Base-by-base conservation (phyloP, 495 filamentous ascomycete species). In the Daldinia childiae region DNA sequence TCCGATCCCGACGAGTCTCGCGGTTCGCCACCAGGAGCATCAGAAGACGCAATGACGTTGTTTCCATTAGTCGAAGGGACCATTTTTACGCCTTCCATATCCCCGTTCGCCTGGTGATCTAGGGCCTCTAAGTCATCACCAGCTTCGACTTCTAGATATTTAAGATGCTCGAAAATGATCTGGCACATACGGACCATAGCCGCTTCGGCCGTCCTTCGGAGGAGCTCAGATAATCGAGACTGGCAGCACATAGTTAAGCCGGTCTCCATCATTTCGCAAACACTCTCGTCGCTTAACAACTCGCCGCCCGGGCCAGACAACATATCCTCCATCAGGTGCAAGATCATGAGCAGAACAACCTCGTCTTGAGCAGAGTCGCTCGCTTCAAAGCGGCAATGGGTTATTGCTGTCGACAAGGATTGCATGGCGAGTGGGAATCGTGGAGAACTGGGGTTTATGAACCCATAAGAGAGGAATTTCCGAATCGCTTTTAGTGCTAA, bases 211-310 rank as follows among this genome's bases (percentile, higher is more conserved):
- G 93, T 95, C 66, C 94, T 87, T 60, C 94, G 87, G 17, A 99
- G 84, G 9, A 98, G 88, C 74, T 98, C 95, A 17, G 95, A 97
- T 57, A 99, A 87, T 56, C 94, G 88, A 62, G 90, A 88, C 80
- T 98, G 93, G 63, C 94, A 98, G 81, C 95, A 99, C 87, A 99
- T 98, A 77, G 94, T 97, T 68, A 99, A 79, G 4, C 94, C 96
- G 4, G 93, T 94, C 79, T 97, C 95, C 95, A 99, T 98, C 95
- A 99, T 98, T 76, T 97, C 92, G 76, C 95, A 99, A 11, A 99
- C 92, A 76, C 94, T 98, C 81, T 97, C 94, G 73, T 99, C 95
- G 34, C 95, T 94, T 3, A 97, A 86, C 2, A 98, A 84, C 63
- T 94, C 91, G 14, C 96, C 95, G 30, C 95, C 93, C 0, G 95